Conservation (phyloP, 345 rosid genomes). For the Corchorus olitorius region DNA sequence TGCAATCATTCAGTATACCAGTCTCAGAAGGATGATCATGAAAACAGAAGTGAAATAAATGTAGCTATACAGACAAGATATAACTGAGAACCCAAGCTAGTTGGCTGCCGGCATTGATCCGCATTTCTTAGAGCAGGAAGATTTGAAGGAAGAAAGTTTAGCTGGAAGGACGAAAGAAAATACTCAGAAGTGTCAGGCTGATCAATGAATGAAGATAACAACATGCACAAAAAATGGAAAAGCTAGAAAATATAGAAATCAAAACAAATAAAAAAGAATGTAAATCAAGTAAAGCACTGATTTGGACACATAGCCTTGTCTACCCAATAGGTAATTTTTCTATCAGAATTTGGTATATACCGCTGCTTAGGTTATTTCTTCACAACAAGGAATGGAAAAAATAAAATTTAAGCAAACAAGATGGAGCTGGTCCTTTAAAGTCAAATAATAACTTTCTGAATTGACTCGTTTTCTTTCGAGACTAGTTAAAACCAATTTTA, state of each 20-base stretch:
- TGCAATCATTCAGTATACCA: conserved; percentile 20
- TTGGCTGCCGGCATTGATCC: conserved; percentile 81
- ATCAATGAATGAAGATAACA: not conserved
- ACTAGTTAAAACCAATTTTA: no score
- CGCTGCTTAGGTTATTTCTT: no score
- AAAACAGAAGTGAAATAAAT: conserved; percentile 11
- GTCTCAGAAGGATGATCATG: conserved; percentile 5
- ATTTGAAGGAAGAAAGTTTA: conserved; percentile 77
- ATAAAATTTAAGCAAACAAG: no score
- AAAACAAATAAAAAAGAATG: no score
- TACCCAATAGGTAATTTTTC: no score
- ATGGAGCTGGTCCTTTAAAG: no score
- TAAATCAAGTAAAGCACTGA: no score
- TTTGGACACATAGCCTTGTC: no score
- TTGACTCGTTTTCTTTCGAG: no score
- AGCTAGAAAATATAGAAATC: not conserved
- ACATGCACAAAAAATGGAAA: not conserved
- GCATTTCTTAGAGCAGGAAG: conserved; percentile 75
- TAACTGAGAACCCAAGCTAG: conserved; percentile 64
- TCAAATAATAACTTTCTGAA: no score
- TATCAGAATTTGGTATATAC: no score
- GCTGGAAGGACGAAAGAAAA: conserved; percentile 41
- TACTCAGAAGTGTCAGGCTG: conserved; percentile 1
- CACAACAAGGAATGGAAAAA: no score
- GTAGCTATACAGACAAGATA: conserved; percentile 41